Conservation (phyloP, 441 rosid genomes). For the Euphorbia schlechtendalii region DNA sequence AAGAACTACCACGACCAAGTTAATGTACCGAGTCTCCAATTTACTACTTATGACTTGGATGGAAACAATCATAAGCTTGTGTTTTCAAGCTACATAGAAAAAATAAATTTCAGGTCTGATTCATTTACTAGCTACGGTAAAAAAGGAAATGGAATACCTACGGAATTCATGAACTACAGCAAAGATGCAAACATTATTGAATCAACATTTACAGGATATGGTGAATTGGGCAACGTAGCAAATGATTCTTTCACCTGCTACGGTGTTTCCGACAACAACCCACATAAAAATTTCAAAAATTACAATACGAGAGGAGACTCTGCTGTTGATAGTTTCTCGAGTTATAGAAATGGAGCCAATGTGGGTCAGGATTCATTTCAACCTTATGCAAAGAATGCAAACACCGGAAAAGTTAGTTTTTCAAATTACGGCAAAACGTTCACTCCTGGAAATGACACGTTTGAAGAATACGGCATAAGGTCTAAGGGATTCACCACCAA, state of each 20-base stretch:
- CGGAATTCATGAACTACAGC: slow-evolving; percentile 52
- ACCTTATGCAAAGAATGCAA: slow-evolving; percentile 65
- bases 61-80: slow-evolving; percentile 44
- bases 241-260: slow-evolving; percentile 60
- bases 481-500: slow-evolving; percentile 28
- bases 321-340: slow-evolving; percentile 43
- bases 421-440: slow-evolving; percentile 67
- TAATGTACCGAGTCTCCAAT: slow-evolving; percentile 57
- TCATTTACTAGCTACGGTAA: slow-evolving; percentile 58
- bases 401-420: slow-evolving; percentile 47
- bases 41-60: slow-evolving; percentile 58
- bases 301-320: slow-evolving; percentile 59
- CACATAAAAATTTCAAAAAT: slow-evolving; percentile 52
- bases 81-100: slow-evolving; percentile 46
- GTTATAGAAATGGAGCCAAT: slow-evolving; percentile 66
- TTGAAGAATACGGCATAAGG: slow-evolving; percentile 63
- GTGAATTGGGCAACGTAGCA: slow-evolving; percentile 49
- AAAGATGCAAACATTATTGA: slow-evolving; percentile 54
- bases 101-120: slow-evolving; percentile 59
- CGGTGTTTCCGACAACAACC: slow-evolving; percentile 52
- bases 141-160: slow-evolving; percentile 58
- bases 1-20: slow-evolving; percentile 46
- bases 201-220: slow-evolving; percentile 61
- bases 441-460: slow-evolving; percentile 68
- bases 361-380: slow-evolving; percentile 74